Evolutionary conservation across 2,329 filamentous ascomycete species (phyloP).

Genomic region (Aureobasidium sp.): DNA sequence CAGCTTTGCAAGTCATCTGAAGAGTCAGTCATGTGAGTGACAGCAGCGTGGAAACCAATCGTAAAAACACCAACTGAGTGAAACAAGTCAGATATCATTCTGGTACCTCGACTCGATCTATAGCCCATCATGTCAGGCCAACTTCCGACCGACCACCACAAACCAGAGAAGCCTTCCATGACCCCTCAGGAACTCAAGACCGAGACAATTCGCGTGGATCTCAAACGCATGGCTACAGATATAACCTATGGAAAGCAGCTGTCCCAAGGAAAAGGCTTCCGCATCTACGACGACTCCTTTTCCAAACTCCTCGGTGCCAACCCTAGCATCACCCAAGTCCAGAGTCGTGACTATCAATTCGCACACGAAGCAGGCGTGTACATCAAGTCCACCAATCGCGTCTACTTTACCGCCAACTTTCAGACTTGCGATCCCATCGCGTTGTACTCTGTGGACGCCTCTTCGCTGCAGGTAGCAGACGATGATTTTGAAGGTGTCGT

Average conservation of each 20-base stretch:
- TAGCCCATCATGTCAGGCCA: background rate
- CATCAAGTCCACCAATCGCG: constrained; percentile 20
- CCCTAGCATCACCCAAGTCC: constrained; percentile 6
- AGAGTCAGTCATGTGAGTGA: background rate
- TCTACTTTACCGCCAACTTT: constrained; percentile 31
- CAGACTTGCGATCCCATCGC: constrained; percentile 22
- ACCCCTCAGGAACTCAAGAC: background rate
- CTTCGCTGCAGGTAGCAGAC: constrained; percentile 17
- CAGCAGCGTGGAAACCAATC: no score
- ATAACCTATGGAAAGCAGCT: constrained; percentile 1
- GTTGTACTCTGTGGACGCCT: constrained; percentile 22
- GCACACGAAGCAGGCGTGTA: constrained; percentile 29
- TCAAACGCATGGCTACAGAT: constrained; percentile 13
- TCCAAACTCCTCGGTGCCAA: background rate
- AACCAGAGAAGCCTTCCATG: background rate
- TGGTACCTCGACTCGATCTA: background rate
- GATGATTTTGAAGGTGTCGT: constrained; percentile 10
- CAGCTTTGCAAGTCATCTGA: no score
- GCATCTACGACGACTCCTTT: constrained; percentile 9
- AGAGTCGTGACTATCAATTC: constrained; percentile 16
- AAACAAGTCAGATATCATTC: background rate
- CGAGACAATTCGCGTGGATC: constrained; percentile 1
- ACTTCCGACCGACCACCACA: background rate
- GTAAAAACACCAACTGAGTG: background rate
- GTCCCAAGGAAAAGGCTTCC: background rate